Conservation (phyloP, 441 rosid genomes). For the Rhodomyrtus psidioides region DNA sequence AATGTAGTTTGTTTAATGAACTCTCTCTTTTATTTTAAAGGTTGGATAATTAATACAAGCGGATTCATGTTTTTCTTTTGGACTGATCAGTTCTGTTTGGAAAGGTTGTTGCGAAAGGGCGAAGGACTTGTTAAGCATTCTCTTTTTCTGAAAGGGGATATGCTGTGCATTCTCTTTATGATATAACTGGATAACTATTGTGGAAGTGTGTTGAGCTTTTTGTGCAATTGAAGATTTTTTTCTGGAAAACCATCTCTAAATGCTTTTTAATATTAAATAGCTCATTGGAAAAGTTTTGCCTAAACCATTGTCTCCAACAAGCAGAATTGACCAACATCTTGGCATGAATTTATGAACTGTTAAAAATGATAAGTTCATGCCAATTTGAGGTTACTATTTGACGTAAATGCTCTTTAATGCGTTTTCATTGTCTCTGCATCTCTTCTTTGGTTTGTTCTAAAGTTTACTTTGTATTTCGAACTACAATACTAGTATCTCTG, state of each 20-base stretch:
- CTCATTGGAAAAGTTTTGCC: neutral
- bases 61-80: neutral
- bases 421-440: neutral
- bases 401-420: neutral
- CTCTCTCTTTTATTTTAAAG: neutral
- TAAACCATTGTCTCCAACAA: neutral
- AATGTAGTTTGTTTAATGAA: too few relatives aligned
- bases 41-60: neutral
- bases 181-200: neutral
- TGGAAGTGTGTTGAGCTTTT: neutral
- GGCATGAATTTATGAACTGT: neutral
- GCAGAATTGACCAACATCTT: neutral
- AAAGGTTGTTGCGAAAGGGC: neutral
- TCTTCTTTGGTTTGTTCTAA: neutral
- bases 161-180: neutral
- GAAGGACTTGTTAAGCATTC: neutral
- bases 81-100: neutral
- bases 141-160: neutral
- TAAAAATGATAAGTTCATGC: neutral
- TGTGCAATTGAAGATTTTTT: neutral
- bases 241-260: too few relatives aligned
- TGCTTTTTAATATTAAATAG: neutral
- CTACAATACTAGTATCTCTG: neutral
- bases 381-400: neutral
- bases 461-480: neutral